Evolutionary conservation across 2,329 filamentous ascomycete genomes (phyloP).

Genomic region (Colletotrichum costaricense): DNA sequence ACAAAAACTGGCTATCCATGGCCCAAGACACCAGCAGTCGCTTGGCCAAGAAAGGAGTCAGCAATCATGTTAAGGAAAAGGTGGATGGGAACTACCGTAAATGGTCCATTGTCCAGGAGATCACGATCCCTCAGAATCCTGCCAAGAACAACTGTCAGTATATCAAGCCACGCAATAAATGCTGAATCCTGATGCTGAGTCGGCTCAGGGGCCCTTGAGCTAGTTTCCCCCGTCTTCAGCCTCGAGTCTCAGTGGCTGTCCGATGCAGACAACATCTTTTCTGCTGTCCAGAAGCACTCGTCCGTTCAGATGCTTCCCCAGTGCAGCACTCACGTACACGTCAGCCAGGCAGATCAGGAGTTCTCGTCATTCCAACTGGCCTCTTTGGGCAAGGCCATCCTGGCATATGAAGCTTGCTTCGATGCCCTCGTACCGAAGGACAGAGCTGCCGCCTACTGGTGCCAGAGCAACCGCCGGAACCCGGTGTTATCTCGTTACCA

Average conservation of each 20-base stretch:
- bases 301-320: slow-evolving; percentile 39
- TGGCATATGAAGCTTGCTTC: slow-evolving; percentile 49
- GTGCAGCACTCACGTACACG: slow-evolving; percentile 52
- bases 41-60: slow-evolving; percentile 45
- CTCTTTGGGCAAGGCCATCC: slow-evolving; percentile 44
- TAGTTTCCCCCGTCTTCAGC: slow-evolving; percentile 50
- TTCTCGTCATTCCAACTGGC: slow-evolving; percentile 40
- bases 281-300: slow-evolving; percentile 41
- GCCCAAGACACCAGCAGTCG: slow-evolving; percentile 47
- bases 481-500: slow-evolving; percentile 37
- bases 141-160: slow-evolving; percentile 46
- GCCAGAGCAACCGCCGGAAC: slow-evolving; percentile 47
- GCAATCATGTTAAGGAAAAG: slow-evolving; percentile 48
- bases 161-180: neutral
- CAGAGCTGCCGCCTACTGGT: slow-evolving; percentile 46
- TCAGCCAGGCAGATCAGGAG: slow-evolving; percentile 40
- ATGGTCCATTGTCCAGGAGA: slow-evolving; percentile 51
- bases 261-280: slow-evolving; percentile 47
- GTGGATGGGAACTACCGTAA: slow-evolving; percentile 46
- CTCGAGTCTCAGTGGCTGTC: slow-evolving; percentile 42
- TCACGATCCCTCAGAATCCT: slow-evolving; percentile 47
- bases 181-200: neutral
- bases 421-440: slow-evolving; percentile 43
- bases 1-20: slow-evolving; percentile 47
- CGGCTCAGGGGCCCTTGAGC: slow-evolving; percentile 44